Percentiles rank a stretch among this genome's conserved stretches.
Conservation (phyloP, 2,329 filamentous ascomycete genomes). For the Biscogniauxia marginata region DNA sequence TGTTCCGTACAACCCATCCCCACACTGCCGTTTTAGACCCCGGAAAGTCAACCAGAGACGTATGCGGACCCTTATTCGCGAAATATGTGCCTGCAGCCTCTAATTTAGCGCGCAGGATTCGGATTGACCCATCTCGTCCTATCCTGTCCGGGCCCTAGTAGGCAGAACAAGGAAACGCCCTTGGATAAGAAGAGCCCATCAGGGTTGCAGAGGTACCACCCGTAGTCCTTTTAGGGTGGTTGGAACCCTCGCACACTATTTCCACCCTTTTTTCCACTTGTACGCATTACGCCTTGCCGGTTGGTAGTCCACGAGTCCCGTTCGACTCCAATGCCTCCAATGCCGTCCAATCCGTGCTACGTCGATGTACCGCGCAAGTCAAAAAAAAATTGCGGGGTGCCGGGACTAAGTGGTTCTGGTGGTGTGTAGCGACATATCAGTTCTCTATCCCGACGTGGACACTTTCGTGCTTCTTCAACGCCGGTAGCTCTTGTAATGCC, state of each 20-base stretch:
- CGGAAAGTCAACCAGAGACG: slow-evolving; percentile 9
- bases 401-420: slow-evolving; percentile 2
- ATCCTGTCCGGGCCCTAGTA: slow-evolving; percentile 5
- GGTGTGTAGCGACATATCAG: slow-evolving; percentile 16
- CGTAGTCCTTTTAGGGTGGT: slow-evolving; percentile 11
- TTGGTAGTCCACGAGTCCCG: slow-evolving; percentile 10
- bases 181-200: slow-evolving; percentile 2
- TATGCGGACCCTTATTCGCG: slow-evolving; percentile 7
- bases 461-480: slow-evolving; percentile 45
- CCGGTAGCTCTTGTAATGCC: slow-evolving; percentile 78
- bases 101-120: slow-evolving; percentile 6
- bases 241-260: slow-evolving; percentile 22
- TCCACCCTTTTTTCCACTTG: slow-evolving; percentile 24
- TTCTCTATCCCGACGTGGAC: slow-evolving; percentile 30
- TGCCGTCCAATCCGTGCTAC: slow-evolving; percentile 6
- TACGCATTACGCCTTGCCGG: slow-evolving; percentile 16
- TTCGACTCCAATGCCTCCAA: slow-evolving; percentile 8
- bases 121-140: slow-evolving; percentile 10
- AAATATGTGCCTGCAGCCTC: slow-evolving; percentile 8
- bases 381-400: slow-evolving; percentile 16
- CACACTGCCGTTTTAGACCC: slow-evolving; percentile 19
- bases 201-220: slow-evolving; percentile 20
- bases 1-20: slow-evolving; percentile 5
- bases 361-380: slow-evolving; percentile 9
- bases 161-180: slow-evolving; percentile 2